These are phyloP conservation scores for Thielaviopsis musarum DNA, from an alignment of 2,329 filamentous ascomycete species.

Conservation along the genomic window DNA sequence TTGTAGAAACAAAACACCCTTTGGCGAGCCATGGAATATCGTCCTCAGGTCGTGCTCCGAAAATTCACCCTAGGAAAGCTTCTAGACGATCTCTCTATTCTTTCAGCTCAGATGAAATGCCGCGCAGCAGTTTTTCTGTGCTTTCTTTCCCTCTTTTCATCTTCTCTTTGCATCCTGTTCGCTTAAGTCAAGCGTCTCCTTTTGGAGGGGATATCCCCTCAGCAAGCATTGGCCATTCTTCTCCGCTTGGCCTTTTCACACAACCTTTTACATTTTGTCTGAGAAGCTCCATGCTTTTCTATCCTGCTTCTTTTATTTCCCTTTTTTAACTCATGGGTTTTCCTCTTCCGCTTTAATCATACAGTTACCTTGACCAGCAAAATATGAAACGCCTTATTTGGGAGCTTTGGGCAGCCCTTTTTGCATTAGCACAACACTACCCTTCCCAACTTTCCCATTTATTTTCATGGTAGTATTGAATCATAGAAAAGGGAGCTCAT, in stretches of 20 bases:
- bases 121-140: not conserved
- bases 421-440: not conserved
- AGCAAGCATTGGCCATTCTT: not conserved
- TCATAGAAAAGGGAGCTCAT: too few relatives aligned
- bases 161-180: not conserved
- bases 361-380: not conserved
- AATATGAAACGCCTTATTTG: not conserved
- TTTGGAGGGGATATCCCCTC: not conserved
- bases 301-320: not conserved
- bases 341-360: not conserved
- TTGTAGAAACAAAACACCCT: too few relatives aligned
- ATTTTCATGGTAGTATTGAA: not conserved
- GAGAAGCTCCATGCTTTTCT: not conserved
- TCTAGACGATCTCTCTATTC: not conserved
- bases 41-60: too few relatives aligned
- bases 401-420: not conserved
- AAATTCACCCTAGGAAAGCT: too few relatives aligned
- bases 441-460: not conserved
- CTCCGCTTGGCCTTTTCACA: not conserved
- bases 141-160: not conserved
- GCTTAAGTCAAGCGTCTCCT: not conserved
- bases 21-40: too few relatives aligned
- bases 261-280: not conserved
- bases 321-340: not conserved
- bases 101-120: not conserved